Evolutionary conservation across 164 flowering plant species (phyloP).

Genomic region (Stephania cephalantha): DNA sequence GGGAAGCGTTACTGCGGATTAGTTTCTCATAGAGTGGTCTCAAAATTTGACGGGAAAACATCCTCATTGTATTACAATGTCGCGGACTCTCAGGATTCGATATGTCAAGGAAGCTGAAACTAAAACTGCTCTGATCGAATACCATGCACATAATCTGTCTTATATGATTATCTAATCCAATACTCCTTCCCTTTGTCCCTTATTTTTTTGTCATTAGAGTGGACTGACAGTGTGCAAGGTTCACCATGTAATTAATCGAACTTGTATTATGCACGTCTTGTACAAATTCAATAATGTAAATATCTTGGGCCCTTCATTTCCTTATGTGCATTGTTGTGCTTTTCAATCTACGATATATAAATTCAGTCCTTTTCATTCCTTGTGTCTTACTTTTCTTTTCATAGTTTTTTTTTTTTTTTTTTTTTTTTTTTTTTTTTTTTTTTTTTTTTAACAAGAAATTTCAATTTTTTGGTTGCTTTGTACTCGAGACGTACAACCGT

Average conservation of each 20-base stretch:
- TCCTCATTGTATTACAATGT: constrained; percentile 71
- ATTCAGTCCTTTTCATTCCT: too few species aligned
- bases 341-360: too few species aligned
- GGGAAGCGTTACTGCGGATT: constrained; percentile 69
- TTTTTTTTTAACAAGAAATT: too few species aligned
- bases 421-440: too few species aligned
- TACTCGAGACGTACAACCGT: too few species aligned
- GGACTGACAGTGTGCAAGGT: neutral
- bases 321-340: too few species aligned
- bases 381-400: too few species aligned
- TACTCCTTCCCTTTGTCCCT: neutral
- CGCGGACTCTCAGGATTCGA: constrained; percentile 32
- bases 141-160: neutral
- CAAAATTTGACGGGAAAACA: constrained; percentile 62
- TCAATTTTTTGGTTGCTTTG: too few species aligned
- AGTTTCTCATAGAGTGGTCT: constrained; percentile 42
- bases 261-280: neutral
- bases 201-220: neutral
- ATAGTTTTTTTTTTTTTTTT: too few species aligned
- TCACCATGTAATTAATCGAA: neutral
- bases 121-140: neutral
- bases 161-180: neutral
- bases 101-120: constrained; percentile 34
- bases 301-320: too few species aligned
- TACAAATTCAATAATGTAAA: too few species aligned